Evolutionary conservation across 2,329 filamentous ascomycete genomes (phyloP), one percentile per base, ranked within the genome.

Genomic region (Xylariales sp.): DNA sequence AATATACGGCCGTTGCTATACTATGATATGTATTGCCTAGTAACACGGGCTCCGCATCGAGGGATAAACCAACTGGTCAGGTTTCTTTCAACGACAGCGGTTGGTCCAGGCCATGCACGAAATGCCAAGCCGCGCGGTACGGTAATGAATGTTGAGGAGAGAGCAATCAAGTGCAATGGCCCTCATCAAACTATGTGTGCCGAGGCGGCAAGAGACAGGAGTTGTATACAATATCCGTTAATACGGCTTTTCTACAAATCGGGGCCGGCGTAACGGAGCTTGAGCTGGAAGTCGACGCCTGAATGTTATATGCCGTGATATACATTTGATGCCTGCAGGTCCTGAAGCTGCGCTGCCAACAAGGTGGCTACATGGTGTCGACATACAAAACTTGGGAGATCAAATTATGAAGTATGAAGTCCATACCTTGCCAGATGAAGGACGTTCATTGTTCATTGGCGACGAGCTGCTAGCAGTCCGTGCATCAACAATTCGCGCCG

Each of bases 401-500:
- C 7, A 28, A 14, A 41, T 62, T 5, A 23, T 50, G 8, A 61
- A 32, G 28, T n/a, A 43, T 30, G 8, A 1, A 23, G 30, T 45
- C 12, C 32, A n/a, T 45, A 41, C 3, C 43, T 64, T 9, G 49
- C 28, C 48, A 23, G 23, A 23, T 23, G 23, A 23, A 23, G 23
- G 23, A 23, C 23, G 23, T 23, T 23, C 28, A 41, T 14, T 41
- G 39, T 14, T 14, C 39, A 14, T 18, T 32, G 36, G 45, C 14
- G 10, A 58, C 12, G 36, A 9, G 12, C 46, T 28, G 4, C 45
- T 2, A 28, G 16, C n/a, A 66, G 67, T 65, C 53, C 63, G 63
- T 67, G n/a, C 36, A 34, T 68, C 50, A 74, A 67, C 60, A 73
- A 53, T 61, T 69, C 18, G 82, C 83, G 1, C 85, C 84, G 32